Percentiles rank a stretch among this genome's conserved stretches.
phyloP scores from a whole-genome alignment of 2,329 filamentous ascomycete genomes.

The Fusarium protoensiforme region DNA sequence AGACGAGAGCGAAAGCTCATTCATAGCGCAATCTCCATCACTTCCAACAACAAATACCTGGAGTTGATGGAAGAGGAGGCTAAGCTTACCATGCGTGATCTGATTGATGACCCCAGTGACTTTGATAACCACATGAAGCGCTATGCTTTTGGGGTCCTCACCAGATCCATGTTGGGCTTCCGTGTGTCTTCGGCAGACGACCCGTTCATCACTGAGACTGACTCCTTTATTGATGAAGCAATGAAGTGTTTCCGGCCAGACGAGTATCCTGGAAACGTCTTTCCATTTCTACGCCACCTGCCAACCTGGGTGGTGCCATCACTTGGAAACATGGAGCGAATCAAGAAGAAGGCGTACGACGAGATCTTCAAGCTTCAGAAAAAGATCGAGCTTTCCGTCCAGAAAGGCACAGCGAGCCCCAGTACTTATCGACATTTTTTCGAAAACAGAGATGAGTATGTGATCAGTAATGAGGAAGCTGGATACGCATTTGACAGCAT shows the following conservation, averaged over 20 bases:
- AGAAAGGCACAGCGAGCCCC: not conserved
- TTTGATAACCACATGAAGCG: slow-evolving; percentile 3
- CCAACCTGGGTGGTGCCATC: slow-evolving; percentile 1
- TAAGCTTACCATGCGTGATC: not conserved
- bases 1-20: slow-evolving; percentile 2
- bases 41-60: not conserved
- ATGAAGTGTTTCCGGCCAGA: slow-evolving; percentile 6
- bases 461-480: slow-evolving; percentile 1
- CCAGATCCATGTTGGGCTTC: slow-evolving; percentile 1
- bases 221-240: not conserved
- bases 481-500: slow-evolving; percentile 3
- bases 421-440: not conserved
- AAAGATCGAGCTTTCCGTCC: not conserved
- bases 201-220: not conserved
- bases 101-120: not conserved
- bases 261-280: not conserved
- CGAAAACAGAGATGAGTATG: not conserved
- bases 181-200: not conserved
- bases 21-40: not conserved
- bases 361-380: not conserved
- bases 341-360: not conserved
- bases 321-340: not conserved
- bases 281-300: not conserved
- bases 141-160: slow-evolving; percentile 1
- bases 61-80: not conserved